Evolutionary conservation across 352 stramenopile species (phyloP).

Genomic region (Plasmopara halstedii): DNA sequence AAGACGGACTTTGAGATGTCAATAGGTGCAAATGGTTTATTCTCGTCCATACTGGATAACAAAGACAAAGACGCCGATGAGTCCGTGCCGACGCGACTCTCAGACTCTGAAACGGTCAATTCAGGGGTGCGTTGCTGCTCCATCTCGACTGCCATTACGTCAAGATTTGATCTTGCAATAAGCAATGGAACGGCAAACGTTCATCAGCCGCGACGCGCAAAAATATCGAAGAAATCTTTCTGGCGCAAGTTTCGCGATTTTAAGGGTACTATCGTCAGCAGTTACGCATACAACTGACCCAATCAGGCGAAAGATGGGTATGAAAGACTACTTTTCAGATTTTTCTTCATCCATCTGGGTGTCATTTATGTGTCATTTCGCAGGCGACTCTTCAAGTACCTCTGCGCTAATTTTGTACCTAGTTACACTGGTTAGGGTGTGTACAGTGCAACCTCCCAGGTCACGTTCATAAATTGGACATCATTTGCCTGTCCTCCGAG

Average conservation of each 20-base stretch:
- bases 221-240: slow-evolving; percentile 37
- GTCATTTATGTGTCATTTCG: too few relatives aligned
- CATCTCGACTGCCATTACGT: slow-evolving; percentile 16
- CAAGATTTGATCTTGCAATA: slow-evolving; percentile 4
- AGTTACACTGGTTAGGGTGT: too few relatives aligned
- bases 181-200: slow-evolving; percentile 20
- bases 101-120: slow-evolving; percentile 10
- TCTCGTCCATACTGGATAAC: slow-evolving; percentile 4
- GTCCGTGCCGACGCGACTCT: slow-evolving; percentile 10
- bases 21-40: slow-evolving; percentile 3
- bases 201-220: slow-evolving; percentile 13
- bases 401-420: too few relatives aligned
- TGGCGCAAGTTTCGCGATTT: slow-evolving; percentile 9
- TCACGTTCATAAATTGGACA: too few relatives aligned
- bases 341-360: too few relatives aligned
- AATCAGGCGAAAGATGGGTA: not conserved
- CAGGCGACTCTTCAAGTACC: too few relatives aligned
- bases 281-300: not conserved
- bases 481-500: too few relatives aligned
- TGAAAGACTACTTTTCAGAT: too few relatives aligned
- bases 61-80: not conserved
- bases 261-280: not conserved
- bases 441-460: too few relatives aligned
- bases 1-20: slow-evolving; percentile 3
- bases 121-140: slow-evolving; percentile 27